Percentiles rank a stretch among this genome's conserved stretches.
Evolutionary conservation across 345 rosid species (phyloP).

Genomic region (Physaria fendleri): DNA sequence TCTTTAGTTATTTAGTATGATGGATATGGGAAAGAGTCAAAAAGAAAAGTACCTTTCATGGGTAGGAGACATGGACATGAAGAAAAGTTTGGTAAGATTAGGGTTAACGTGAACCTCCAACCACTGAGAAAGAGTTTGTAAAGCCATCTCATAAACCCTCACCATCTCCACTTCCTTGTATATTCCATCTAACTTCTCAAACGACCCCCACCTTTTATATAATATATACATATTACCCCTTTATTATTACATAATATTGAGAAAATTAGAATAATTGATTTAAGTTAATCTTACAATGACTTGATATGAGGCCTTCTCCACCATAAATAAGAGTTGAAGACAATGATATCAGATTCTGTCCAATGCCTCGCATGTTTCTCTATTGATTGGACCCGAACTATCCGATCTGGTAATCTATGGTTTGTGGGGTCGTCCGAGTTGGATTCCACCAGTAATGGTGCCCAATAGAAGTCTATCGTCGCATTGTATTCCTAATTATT

Average conservation of each 20-base stretch:
- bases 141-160: slow-evolving; percentile 70
- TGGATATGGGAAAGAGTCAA: slow-evolving; percentile 1
- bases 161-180: slow-evolving; percentile 70
- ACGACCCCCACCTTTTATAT: slow-evolving; percentile 64
- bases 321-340: slow-evolving; percentile 89
- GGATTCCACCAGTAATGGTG: slow-evolving; percentile 87
- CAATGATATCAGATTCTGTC: slow-evolving; percentile 65
- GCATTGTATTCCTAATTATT: slow-evolving; percentile 69
- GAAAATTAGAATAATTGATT: background rate
- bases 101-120: slow-evolving; percentile 58
- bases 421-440: slow-evolving; percentile 78
- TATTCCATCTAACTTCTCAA: slow-evolving; percentile 50
- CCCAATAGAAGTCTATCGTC: slow-evolving; percentile 84
- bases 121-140: slow-evolving; percentile 81
- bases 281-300: slow-evolving; percentile 53
- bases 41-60: slow-evolving; percentile 55
- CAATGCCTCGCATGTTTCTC: slow-evolving; percentile 76
- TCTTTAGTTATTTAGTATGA: too few species aligned
- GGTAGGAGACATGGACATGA: slow-evolving; percentile 81
- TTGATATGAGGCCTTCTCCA: slow-evolving; percentile 73
- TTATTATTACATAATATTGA: background rate
- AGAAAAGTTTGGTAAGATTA: slow-evolving; percentile 64
- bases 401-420: slow-evolving; percentile 64
- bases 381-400: slow-evolving; percentile 70
- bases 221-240: background rate